These are phyloP conservation scores for Paraleonurus japonicus DNA, from an alignment of 257 asterid genomes.

Conservation along the genomic window DNA sequence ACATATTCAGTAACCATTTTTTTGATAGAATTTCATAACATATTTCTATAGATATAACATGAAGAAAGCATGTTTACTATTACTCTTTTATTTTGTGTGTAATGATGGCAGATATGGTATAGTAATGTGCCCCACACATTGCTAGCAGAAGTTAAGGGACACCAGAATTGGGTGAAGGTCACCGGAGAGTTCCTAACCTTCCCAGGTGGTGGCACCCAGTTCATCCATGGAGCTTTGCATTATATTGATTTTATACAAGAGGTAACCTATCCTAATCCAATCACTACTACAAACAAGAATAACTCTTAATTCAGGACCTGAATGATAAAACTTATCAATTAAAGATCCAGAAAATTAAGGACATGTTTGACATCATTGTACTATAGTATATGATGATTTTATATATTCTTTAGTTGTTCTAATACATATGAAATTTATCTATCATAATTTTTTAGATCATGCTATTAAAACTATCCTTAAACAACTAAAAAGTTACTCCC, in stretches of 20 bases:
- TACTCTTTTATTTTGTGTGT: not conserved
- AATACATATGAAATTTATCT: too few species aligned
- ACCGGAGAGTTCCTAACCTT: conserved; percentile 80
- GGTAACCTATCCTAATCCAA: conserved; percentile 39
- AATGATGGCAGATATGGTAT: conserved; percentile 75
- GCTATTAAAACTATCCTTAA: too few species aligned
- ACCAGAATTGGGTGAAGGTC: conserved; percentile 90
- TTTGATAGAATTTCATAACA: too few species aligned
- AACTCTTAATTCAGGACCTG: not conserved
- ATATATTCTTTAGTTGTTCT: too few species aligned
- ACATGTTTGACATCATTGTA: too few species aligned
- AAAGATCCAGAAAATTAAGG: too few species aligned
- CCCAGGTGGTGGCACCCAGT: conserved; percentile 98
- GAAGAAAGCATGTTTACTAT: not conserved
- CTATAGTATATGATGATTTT: too few species aligned
- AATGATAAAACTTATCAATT: conserved; percentile 4
- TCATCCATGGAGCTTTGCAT: conserved; percentile 84
- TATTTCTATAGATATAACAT: too few species aligned
- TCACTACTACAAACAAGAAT: not conserved
- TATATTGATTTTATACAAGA: conserved; percentile 74
- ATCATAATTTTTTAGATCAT: too few species aligned
- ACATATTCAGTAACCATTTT: too few species aligned
- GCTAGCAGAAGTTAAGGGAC: conserved; percentile 82
- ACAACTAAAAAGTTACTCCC: too few species aligned
- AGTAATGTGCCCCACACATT: conserved; percentile 70